Evolutionary conservation across 2,329 filamentous ascomycete genomes (phyloP), one percentile per base, ranked within the genome.

Genomic region (Conoideocrella luteorostrata): DNA sequence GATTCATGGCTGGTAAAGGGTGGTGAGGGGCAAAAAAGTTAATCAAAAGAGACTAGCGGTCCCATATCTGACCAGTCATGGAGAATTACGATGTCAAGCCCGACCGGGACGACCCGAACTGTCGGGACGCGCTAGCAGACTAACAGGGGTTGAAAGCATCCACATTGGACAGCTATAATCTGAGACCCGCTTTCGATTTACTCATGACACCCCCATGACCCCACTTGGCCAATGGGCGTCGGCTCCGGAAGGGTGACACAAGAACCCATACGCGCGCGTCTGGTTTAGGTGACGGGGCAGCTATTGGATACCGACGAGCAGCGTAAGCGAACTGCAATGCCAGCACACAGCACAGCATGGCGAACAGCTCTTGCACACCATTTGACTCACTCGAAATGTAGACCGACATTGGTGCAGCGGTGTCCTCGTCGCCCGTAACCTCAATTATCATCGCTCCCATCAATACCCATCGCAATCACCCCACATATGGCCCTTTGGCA

Each of bases 41-140:
- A n/a, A 18, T 22, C 18, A 6, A 4, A 12, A 38, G 6, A 35
- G 29, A 13, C 41, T 23, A 36, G 44, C 49, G 52, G 52, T 45
- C 56, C 53, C 47, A 40, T 38, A 20, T 21, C 45, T 48, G 52
- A 43, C 61, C 60, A 62, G 41, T 63, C 51, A 59, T 44, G 44
- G 45, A 29, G 30, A 44, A 48, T 48, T 18, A 20, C 37, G 6
- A 33, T 40, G 41, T 43, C 24, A 44, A 32, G 28, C 41, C 43
- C 39, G 48, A 46, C 46, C 48, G 50, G 62, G 52, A 49, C 55
- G 52, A 63, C 58, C 63, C 63, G 61, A 52, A 50, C 50, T 63
- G 57, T 53, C 63, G 63, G 57, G 58, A 57, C 55, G 50, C 60
- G 56, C 63, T 66, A 66, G 57, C 29, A 53, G 36, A 55, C 63